phyloP scores from a whole-genome alignment of 495 filamentous ascomycete genomes.

The Trichoderma asperelloides region DNA sequence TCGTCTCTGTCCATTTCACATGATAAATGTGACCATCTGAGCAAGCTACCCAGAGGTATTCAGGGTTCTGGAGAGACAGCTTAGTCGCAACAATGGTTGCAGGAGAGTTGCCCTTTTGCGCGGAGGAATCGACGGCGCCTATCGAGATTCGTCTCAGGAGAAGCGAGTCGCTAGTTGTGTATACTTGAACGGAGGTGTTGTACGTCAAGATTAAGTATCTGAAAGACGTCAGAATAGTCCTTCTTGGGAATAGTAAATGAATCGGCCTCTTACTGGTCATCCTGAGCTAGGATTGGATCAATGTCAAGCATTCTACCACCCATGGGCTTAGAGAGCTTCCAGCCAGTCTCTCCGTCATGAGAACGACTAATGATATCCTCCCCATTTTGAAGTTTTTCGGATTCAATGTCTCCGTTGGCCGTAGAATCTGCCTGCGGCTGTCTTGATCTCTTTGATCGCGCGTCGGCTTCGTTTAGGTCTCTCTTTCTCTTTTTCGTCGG shows the following conservation, averaged over 20 bases:
- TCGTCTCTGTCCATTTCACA: slow-evolving; percentile 68
- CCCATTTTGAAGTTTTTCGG: not conserved
- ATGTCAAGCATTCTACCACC: slow-evolving; percentile 62
- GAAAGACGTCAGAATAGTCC: slow-evolving; percentile 13
- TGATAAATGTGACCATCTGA: slow-evolving; percentile 54
- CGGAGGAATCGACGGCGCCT: not conserved
- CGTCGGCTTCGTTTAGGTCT: slow-evolving; percentile 6
- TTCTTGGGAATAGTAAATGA: not conserved
- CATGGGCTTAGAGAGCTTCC: slow-evolving; percentile 52
- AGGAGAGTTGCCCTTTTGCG: slow-evolving; percentile 14
- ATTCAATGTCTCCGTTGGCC: slow-evolving; percentile 12
- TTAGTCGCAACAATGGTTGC: slow-evolving; percentile 44
- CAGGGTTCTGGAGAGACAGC: slow-evolving; percentile 48
- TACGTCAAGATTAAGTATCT: slow-evolving; percentile 61
- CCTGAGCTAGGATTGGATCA: slow-evolving; percentile 67
- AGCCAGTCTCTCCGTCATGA: slow-evolving; percentile 24
- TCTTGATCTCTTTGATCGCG: slow-evolving; percentile 1
- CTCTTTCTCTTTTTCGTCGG: slow-evolving; percentile 26
- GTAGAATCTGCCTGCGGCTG: slow-evolving; percentile 14
- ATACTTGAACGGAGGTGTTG: slow-evolving; percentile 62
- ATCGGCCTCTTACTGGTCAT: slow-evolving; percentile 61
- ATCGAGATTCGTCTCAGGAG: slow-evolving; percentile 55
- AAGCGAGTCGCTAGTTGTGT: slow-evolving; percentile 71
- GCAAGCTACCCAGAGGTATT: slow-evolving; percentile 62
- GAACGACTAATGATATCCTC: not conserved